Conservation (phyloP, 805 yeast species). For the Candida tibetensis region DNA sequence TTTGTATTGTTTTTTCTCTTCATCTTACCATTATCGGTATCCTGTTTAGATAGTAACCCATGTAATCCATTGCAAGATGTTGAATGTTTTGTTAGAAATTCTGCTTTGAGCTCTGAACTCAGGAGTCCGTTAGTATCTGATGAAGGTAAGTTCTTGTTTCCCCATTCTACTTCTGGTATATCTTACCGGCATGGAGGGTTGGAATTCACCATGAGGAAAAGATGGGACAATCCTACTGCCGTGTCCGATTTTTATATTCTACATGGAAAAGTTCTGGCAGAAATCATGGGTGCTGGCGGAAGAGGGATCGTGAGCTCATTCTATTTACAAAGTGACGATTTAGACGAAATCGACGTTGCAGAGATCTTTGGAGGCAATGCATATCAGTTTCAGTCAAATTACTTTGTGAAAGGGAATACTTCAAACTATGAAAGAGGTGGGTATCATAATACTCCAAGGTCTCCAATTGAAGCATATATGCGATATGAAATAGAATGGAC, state of each 20-base stretch:
- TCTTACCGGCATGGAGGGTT: conserved; percentile 8
- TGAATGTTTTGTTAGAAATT: conserved; percentile 25
- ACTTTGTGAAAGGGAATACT: conserved; percentile 39
- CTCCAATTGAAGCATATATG: conserved; percentile 26
- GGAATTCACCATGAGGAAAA: conserved; percentile 10
- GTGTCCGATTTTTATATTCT: conserved; percentile 21
- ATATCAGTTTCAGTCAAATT: conserved; percentile 33
- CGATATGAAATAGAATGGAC: conserved; percentile 40
- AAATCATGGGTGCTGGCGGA: conserved; percentile 31
- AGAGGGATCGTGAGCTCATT: conserved; percentile 37
- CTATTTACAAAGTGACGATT: conserved; percentile 41
- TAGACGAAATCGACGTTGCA: conserved; percentile 41
- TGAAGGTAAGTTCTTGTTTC: conserved; percentile 1
- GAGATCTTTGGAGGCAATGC: conserved; percentile 39
- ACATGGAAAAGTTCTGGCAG: conserved; percentile 38
- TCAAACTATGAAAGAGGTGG: conserved; percentile 34
- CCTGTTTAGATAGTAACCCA: no score
- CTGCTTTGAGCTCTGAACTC: conserved; percentile 20
- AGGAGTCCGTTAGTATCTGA: conserved; percentile 16
- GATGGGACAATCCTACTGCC: conserved; percentile 15
- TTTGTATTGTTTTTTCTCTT: no score
- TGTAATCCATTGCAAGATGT: conserved; percentile 25
- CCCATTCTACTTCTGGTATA: conserved; percentile 1
- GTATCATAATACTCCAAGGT: conserved; percentile 23
- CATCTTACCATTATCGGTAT: no score